phyloP scores from a whole-genome alignment of 1,139 yeast species.

The Kodamaea anthophila region DNA sequence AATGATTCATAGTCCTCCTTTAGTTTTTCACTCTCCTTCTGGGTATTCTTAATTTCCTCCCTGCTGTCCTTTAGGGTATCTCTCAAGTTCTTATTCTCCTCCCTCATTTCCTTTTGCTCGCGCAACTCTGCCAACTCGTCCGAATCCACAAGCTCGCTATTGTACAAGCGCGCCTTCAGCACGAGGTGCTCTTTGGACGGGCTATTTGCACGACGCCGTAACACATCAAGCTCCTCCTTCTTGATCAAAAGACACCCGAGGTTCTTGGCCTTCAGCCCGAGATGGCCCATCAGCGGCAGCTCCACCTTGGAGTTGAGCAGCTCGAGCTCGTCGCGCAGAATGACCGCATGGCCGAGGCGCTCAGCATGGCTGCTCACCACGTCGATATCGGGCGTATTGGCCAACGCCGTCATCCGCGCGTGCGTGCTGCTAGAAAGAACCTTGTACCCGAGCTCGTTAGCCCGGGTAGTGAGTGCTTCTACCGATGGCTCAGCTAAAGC shows the following conservation, averaged over 20 bases:
- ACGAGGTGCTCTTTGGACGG: constrained; percentile 10
- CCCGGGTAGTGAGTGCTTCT: constrained; percentile 9
- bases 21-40: constrained; percentile 7
- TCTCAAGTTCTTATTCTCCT: constrained; percentile 1
- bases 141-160: constrained; percentile 15
- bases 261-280: constrained; percentile 11
- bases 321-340: constrained; percentile 5
- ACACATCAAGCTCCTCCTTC: constrained; percentile 14
- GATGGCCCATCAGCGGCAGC: constrained; percentile 9
- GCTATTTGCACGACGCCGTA: constrained; percentile 12
- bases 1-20: neutral
- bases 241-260: constrained; percentile 17
- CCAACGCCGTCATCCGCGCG: constrained; percentile 11
- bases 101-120: too few relatives aligned
- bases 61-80: constrained; percentile 1
- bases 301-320: constrained; percentile 6
- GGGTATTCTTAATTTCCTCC: neutral
- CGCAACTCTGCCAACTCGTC: constrained; percentile 15
- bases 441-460: constrained; percentile 5
- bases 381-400: constrained; percentile 14
- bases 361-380: constrained; percentile 8
- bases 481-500: constrained; percentile 12
- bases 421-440: constrained; percentile 17
- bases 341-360: constrained; percentile 6
- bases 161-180: constrained; percentile 14